These are phyloP conservation scores for Barnettozyma populi DNA, from an alignment of 805 yeast genomes.

Conservation along the genomic window DNA sequence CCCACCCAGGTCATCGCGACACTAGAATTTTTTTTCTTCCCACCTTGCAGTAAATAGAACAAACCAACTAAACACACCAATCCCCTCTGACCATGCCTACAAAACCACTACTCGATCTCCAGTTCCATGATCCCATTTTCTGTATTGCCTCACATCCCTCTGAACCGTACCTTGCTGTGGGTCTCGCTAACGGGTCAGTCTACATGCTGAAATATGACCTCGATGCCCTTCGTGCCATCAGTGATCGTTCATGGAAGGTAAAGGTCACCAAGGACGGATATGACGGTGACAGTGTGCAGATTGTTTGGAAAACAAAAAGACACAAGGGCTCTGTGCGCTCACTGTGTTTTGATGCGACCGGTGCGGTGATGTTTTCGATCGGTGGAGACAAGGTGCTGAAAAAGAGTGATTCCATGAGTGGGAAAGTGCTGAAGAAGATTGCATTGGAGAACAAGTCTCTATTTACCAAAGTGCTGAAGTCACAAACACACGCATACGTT, in stretches of 20 bases:
- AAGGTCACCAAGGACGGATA: conserved; percentile 14
- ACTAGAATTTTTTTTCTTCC: no score
- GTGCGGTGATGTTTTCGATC: conserved; percentile 53
- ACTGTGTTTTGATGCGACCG: conserved; percentile 49
- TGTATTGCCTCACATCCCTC: conserved; percentile 75
- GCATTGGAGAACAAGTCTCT: conserved; percentile 12
- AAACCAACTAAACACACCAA: no score
- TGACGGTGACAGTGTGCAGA: conserved; percentile 18
- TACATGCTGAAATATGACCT: conserved; percentile 55
- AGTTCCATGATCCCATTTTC: conserved; percentile 61
- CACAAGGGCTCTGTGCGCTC: conserved; percentile 87
- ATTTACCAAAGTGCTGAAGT: conserved; percentile 31
- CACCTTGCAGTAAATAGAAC: no score
- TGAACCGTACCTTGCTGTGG: conserved; percentile 55
- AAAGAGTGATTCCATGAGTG: conserved; percentile 63
- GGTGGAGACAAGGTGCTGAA: conserved; percentile 82
- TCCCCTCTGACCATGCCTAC: conserved; percentile 4
- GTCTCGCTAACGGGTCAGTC: conserved; percentile 80
- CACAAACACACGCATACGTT: conserved; percentile 36
- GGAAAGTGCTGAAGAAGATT: conserved; percentile 64
- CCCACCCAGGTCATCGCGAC: no score
- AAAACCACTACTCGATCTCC: conserved; percentile 31
- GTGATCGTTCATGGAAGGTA: conserved; percentile 24
- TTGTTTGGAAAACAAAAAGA: conserved; percentile 77
- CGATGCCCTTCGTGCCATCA: conserved; percentile 21